Evolutionary conservation across 352 stramenopile genomes (phyloP).

Genomic region (Pythium rhizo-oryzae): DNA sequence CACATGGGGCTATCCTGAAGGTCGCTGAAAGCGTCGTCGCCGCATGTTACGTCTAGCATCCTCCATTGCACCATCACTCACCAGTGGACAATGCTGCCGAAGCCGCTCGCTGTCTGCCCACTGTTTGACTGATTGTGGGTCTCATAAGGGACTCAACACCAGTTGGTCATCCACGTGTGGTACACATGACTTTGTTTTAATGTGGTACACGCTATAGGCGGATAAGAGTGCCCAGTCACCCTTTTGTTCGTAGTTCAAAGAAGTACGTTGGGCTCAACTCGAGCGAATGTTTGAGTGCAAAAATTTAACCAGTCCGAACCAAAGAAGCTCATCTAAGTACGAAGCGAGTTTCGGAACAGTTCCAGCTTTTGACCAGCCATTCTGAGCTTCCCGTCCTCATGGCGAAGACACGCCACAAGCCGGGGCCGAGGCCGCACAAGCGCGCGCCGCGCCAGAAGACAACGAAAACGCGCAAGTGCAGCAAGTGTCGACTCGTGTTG

Average conservation of each 20-base stretch:
- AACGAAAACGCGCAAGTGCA: neutral
- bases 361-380: neutral
- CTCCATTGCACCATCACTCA: too few relatives aligned
- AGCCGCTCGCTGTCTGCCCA: too few relatives aligned
- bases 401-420: neutral
- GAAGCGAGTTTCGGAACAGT: neutral
- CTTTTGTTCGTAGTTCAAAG: conserved; percentile 3
- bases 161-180: too few relatives aligned
- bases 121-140: too few relatives aligned
- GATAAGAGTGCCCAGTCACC: too few relatives aligned
- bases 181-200: too few relatives aligned
- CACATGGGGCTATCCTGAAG: too few relatives aligned
- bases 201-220: too few relatives aligned
- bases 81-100: too few relatives aligned
- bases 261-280: neutral
- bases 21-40: too few relatives aligned
- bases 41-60: too few relatives aligned
- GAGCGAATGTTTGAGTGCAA: neutral
- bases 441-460: neutral
- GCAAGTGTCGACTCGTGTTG: neutral
- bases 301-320: neutral
- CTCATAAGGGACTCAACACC: too few relatives aligned
- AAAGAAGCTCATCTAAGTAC: neutral
- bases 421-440: neutral
- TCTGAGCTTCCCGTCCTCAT: neutral